Conservation (phyloP, 2,329 filamentous ascomycete species). For the Diplocarpon rosae region DNA sequence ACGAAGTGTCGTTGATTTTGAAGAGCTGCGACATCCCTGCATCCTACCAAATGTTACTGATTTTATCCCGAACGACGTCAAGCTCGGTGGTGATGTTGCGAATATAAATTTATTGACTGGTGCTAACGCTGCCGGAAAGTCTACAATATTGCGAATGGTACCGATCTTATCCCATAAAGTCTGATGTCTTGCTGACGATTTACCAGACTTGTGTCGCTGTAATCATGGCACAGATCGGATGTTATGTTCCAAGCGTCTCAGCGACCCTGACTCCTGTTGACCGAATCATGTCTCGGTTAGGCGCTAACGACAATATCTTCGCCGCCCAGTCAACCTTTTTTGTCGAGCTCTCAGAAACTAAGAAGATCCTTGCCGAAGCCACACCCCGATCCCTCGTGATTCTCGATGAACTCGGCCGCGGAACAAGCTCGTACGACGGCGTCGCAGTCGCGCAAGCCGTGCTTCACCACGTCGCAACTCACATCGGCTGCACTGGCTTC, state of each 20-base stretch:
- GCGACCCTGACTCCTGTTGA: constrained; percentile 84
- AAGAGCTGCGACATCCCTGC: constrained; percentile 88
- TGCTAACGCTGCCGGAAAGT: constrained; percentile 95
- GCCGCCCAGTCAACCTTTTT: constrained; percentile 97
- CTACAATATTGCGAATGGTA: constrained; percentile 89
- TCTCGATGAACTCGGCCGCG: constrained; percentile 88
- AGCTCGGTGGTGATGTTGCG: constrained; percentile 66
- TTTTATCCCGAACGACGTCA: constrained; percentile 93
- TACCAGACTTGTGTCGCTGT: constrained; percentile 82
- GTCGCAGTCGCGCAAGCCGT: constrained; percentile 95
- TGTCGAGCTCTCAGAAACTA: constrained; percentile 91
- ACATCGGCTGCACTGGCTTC: constrained; percentile 89
- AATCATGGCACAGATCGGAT: constrained; percentile 95
- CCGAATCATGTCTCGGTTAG: constrained; percentile 95
- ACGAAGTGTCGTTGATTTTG: constrained; percentile 80
- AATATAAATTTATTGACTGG: constrained; percentile 91
- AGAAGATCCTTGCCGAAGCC: constrained; percentile 93
- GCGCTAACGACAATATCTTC: constrained; percentile 98
- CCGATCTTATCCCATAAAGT: constrained; percentile 23
- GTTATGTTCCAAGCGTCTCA: constrained; percentile 73
- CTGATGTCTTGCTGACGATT: constrained; percentile 10
- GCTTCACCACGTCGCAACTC: constrained; percentile 87
- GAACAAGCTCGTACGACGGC: constrained; percentile 90
- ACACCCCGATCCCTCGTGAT: constrained; percentile 92
- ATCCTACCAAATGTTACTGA: constrained; percentile 82